Percentiles rank a stretch among this genome's conserved stretches.
These are phyloP conservation scores for Aspergillus sp. DNA, from an alignment of 2,329 filamentous ascomycete species.

Conservation along the genomic window DNA sequence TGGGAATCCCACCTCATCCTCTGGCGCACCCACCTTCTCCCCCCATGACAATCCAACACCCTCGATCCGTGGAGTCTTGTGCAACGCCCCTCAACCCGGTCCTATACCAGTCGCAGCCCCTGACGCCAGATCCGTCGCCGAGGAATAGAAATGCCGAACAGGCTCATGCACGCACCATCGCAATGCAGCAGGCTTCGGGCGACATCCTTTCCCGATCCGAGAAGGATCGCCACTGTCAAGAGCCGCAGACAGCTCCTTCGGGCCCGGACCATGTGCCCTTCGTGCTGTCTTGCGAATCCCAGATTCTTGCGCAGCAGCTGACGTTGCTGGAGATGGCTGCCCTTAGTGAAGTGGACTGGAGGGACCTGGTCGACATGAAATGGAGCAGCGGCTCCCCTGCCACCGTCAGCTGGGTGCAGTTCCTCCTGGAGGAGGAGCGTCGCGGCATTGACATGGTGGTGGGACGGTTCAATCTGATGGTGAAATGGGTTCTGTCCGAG, in stretches of 20 bases:
- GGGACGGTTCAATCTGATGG: slow-evolving; percentile 65
- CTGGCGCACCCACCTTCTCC: slow-evolving; percentile 48
- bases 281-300: slow-evolving; percentile 62
- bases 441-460: slow-evolving; percentile 65
- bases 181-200: slow-evolving; percentile 30
- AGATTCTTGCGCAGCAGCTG: slow-evolving; percentile 61
- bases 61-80: slow-evolving; percentile 34
- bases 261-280: slow-evolving; percentile 57
- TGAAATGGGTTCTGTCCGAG: slow-evolving; percentile 66
- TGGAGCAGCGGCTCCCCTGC: slow-evolving; percentile 58
- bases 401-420: slow-evolving; percentile 61
- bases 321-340: slow-evolving; percentile 66
- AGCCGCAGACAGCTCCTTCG: slow-evolving; percentile 6
- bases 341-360: slow-evolving; percentile 66
- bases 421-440: slow-evolving; percentile 54
- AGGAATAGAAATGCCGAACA: slow-evolving; percentile 21
- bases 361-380: slow-evolving; percentile 62
- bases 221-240: slow-evolving; percentile 18
- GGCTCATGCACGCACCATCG: slow-evolving; percentile 17
- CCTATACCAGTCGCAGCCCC: slow-evolving; percentile 35
- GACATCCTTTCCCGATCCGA: slow-evolving; percentile 37
- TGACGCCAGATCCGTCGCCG: slow-evolving; percentile 47
- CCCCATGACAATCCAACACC: slow-evolving; percentile 44
- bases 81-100: slow-evolving; percentile 31
- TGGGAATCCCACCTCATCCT: slow-evolving; percentile 45